Evolutionary conservation across 2,329 filamentous ascomycete genomes (phyloP), one percentile per base, ranked within the genome.

Genomic region (Cladosporium sp.): DNA sequence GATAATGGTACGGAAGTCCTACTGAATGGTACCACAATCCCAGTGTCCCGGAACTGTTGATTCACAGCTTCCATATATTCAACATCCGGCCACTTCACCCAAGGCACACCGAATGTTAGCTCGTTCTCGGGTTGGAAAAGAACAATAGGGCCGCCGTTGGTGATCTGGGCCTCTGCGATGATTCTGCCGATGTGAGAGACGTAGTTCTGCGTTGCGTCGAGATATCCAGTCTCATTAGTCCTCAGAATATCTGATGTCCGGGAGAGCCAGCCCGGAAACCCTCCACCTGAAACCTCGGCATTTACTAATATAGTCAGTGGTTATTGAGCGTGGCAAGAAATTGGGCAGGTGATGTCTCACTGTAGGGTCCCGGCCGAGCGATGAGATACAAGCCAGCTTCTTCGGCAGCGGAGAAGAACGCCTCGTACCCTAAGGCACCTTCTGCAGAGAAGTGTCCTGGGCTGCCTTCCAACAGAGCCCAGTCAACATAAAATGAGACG

Each of bases 71-170:
- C 76, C 68, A 91, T 82, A 64, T 91, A 93, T 22, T 43, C 18
- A n/a, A 50, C 40, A 37, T 50, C 48, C 9, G 48, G 48, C 48
- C 48, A 50, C 6, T 50, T 18, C 2, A 50, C 48, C 48, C 48
- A 50, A 10, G 31, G 18, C 48, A 43, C 43, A 6, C 48, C 48
- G 16, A 22, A 50, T 3, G 79, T 83, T 64, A 92, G 90, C 66
- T 93, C 89, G 57, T 93, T 95, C 66, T 95, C 89, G 0, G 86
- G 84, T 65, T 95, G 89, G 40, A 86, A 78, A 1, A 92, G 71
- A 55, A 95, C 87, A 9, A 95, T 77, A 0, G 87, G 87, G 0
- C 89, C 89, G 0, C 86, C 88, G 48, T 91, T 87, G 1, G 87
- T 92, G 62, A 95, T 91, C 61, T 93, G 87, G 1, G 81, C 83